Base-by-base conservation (phyloP, 768 basidiomycete genomes). In the Boletus pseudopeckii region DNA sequence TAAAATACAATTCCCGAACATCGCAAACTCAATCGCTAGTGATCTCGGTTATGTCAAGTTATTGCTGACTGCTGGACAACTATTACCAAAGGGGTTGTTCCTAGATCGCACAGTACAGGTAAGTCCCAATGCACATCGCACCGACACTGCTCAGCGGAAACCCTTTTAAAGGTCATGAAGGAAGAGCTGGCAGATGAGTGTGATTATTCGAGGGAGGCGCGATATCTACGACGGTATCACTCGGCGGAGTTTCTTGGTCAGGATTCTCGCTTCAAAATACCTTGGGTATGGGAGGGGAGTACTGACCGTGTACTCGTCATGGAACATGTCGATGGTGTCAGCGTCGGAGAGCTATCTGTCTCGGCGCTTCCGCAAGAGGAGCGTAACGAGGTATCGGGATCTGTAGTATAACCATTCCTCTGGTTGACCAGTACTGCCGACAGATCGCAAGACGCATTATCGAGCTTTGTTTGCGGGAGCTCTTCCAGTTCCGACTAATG, bases 1-100 rank as follows among this genome's bases (percentile, higher is more conserved):
- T 6, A 98, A 99, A 70, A 80, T 98, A 18, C 97, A 99, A 65
- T 99, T 98, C 70, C 97, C 97, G 0, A 90, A 92, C 61, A 90
- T 99, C 45, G 83, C 78, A 9, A 76, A 85, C 40, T 94, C 92
- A 3, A 96, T 99, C 56, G 77, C 83, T 51, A 92, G 86, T 41
- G 97, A 99, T 66, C 69, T 98, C 14, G 79, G 86, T 28, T 96
- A 96, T 65, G 79, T 98, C 55, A 88, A 86, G 55, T 69, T 93
- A 57, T 72, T 98, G 11, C 74, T 99, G 8, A 86, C 85, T 1
- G 89, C 90, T 0, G 88, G 92, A 5, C 78, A 80, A 14, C 71
- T 98, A 18, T 74, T 99, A 3, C 97, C 97, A 0, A 85, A 81
- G 54, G 97, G 97, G 0, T 72, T 98, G 30, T 98, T 93, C 69